These are phyloP conservation scores for Beauveria medogensis DNA, from an alignment of 2,329 filamentous ascomycete genomes.

Conservation along the genomic window DNA sequence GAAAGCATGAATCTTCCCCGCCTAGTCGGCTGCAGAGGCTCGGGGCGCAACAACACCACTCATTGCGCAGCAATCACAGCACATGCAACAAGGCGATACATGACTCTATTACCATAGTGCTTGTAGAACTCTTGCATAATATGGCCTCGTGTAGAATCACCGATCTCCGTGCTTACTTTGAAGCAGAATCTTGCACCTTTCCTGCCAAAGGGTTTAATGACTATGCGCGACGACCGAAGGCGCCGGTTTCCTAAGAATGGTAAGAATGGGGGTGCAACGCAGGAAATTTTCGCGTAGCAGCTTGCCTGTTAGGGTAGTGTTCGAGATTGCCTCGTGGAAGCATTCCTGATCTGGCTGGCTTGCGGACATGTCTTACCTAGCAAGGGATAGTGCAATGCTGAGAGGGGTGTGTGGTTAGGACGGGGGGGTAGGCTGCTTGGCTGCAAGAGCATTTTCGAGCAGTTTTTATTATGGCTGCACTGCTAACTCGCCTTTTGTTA, in stretches of 20 bases:
- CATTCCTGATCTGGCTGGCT: conserved; percentile 6
- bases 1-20: too few species aligned
- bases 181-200: not conserved
- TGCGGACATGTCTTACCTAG: not conserved
- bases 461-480: not conserved
- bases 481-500: not conserved
- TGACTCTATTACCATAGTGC: not conserved
- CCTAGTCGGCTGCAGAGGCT: too few species aligned
- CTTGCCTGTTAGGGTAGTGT: conserved; percentile 8
- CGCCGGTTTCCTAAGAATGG: not conserved
- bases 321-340: conserved; percentile 7
- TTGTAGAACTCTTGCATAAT: not conserved
- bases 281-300: not conserved
- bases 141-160: not conserved
- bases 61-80: not conserved
- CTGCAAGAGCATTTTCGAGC: not conserved
- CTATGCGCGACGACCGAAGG: not conserved
- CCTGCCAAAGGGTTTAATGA: not conserved
- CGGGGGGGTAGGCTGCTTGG: not conserved
- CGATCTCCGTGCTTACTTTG: conserved; percentile 1
- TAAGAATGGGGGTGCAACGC: not conserved
- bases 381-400: not conserved
- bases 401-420: not conserved
- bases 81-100: not conserved
- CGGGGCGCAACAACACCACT: too few species aligned